A percentile compares a stretch with the other conserved stretches of the same genome.
These are phyloP conservation scores for Aspergillus saccharolyticus DNA, from an alignment of 495 filamentous ascomycete genomes.

Conservation along the genomic window DNA sequence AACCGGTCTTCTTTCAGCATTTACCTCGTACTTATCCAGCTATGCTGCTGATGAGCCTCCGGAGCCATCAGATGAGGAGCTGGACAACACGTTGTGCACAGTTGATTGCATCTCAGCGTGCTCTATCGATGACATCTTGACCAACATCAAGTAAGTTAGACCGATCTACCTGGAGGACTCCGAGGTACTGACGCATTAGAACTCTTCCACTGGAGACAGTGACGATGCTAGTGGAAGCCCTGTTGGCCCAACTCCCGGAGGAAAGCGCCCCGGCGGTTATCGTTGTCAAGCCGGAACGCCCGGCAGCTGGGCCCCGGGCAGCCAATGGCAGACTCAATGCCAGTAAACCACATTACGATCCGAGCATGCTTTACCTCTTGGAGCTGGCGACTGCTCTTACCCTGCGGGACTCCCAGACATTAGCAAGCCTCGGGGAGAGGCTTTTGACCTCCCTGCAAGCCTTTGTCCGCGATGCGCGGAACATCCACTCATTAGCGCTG, in stretches of 20 bases:
- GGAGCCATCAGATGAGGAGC: constrained; percentile 93
- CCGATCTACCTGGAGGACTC: background rate
- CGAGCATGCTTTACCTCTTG: constrained; percentile 78
- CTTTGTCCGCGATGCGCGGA: constrained; percentile 70
- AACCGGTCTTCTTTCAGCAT: constrained; percentile 81
- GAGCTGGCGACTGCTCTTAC: constrained; percentile 84
- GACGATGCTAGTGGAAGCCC: constrained; percentile 60
- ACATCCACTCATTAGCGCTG: constrained; percentile 73
- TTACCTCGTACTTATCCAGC: constrained; percentile 95
- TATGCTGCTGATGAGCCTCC: constrained; percentile 97
- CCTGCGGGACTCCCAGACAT: constrained; percentile 67
- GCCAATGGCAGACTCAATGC: constrained; percentile 47
- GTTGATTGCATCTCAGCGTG: constrained; percentile 93
- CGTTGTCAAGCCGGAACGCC: constrained; percentile 77
- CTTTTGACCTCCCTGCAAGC: constrained; percentile 75
- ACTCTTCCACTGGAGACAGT: constrained; percentile 64
- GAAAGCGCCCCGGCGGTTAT: constrained; percentile 77
- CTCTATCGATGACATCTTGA: constrained; percentile 74
- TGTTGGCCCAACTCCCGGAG: constrained; percentile 82
- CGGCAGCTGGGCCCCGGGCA: constrained; percentile 42
- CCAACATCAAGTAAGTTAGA: constrained; percentile 70
- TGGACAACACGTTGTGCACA: constrained; percentile 90
- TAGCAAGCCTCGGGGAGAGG: constrained; percentile 66
- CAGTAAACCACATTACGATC: constrained; percentile 67
- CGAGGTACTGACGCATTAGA: constrained; percentile 33